Evolutionary conservation across 176 grass and related monocot genomes (phyloP).

Genomic region (Puccinellia tenuiflora): DNA sequence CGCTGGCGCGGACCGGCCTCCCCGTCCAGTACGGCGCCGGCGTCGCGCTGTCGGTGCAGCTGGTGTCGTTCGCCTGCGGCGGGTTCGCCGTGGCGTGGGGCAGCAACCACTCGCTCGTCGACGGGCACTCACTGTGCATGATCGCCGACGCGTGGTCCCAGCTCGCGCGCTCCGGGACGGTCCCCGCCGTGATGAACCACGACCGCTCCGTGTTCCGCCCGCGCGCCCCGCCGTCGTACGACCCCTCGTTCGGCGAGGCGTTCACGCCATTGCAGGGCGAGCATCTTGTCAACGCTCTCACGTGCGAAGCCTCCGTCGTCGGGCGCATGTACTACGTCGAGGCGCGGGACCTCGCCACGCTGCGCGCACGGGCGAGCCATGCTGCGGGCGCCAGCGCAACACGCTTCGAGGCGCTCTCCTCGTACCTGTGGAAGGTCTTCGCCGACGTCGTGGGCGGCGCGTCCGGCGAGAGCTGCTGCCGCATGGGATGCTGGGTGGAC

Average conservation of each 20-base stretch:
- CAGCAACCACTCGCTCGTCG: conserved; percentile 38
- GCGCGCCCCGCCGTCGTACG: not conserved
- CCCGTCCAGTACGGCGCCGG: conserved; percentile 17
- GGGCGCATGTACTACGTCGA: not conserved
- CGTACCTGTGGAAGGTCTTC: not conserved
- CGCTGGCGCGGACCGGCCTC: not conserved
- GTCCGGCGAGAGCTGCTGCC: not conserved
- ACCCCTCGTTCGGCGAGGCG: not conserved
- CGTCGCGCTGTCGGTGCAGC: conserved; percentile 38
- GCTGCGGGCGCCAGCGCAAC: not conserved
- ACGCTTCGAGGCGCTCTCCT: not conserved
- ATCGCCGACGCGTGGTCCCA: conserved; percentile 21
- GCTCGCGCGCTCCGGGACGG: conserved; percentile 1
- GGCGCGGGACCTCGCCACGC: not conserved
- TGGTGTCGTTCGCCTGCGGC: conserved; percentile 40
- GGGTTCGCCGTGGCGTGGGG: conserved; percentile 50
- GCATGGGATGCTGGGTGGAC: not conserved
- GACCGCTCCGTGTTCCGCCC: conserved; percentile 41
- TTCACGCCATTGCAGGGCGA: conserved; percentile 7
- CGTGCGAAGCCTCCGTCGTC: not conserved
- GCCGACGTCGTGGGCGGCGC: not conserved
- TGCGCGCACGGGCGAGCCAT: not conserved
- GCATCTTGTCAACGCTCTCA: conserved; percentile 21
- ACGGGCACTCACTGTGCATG: conserved; percentile 22
- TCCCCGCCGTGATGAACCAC: conserved; percentile 28